Conservation (phyloP, 1,284 basidiomycete species). For the Ganoderma sinense region DNA sequence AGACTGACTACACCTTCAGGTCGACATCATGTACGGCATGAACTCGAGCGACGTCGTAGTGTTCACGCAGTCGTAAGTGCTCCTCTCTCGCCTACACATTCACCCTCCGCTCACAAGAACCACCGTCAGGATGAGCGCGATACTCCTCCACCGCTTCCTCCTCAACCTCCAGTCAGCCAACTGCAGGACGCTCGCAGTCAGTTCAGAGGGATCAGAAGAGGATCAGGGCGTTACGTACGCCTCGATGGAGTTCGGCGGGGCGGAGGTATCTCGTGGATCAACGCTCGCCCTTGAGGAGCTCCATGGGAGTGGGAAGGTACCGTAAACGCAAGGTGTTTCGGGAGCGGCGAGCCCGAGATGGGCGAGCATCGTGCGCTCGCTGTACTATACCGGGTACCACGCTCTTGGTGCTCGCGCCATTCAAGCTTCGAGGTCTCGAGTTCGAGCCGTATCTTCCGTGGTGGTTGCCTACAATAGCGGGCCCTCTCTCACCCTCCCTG, state of each 20-base stretch:
- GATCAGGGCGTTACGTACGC: background rate
- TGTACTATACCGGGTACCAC: background rate
- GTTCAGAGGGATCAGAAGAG: background rate
- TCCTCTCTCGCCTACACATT: background rate
- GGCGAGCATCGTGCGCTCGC: background rate
- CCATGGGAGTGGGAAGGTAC: background rate
- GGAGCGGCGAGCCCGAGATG: background rate
- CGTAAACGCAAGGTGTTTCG: background rate
- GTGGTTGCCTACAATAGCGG: background rate
- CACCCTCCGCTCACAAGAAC: background rate
- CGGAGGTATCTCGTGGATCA: background rate
- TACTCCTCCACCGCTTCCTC: constrained; percentile 1
- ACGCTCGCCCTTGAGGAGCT: background rate
- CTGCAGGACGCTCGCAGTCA: background rate
- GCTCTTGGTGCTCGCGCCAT: background rate
- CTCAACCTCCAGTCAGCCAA: constrained; percentile 1
- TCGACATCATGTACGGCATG: constrained; percentile 6
- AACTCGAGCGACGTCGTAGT: constrained; percentile 5
- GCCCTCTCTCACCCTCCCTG: background rate
- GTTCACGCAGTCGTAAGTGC: background rate
- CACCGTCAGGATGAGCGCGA: background rate
- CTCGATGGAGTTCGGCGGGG: background rate
- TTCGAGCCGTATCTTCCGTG: background rate
- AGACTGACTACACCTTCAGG: background rate
- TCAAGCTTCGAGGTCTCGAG: background rate